Conservation (phyloP, 495 filamentous ascomycete genomes). For the Xylaria curta region DNA sequence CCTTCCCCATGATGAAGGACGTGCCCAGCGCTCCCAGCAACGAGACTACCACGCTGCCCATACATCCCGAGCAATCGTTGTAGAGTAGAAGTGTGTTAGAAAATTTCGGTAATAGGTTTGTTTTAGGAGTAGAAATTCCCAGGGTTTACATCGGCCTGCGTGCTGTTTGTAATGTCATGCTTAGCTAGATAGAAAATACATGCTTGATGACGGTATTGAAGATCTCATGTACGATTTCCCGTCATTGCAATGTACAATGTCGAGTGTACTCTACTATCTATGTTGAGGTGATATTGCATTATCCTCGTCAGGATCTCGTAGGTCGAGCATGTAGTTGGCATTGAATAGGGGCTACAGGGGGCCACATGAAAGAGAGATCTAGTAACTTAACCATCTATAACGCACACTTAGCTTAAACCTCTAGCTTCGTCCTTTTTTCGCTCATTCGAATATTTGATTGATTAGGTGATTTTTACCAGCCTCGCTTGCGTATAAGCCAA, state of each 20-base stretch:
- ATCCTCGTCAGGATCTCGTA: not conserved
- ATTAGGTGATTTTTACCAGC: no score
- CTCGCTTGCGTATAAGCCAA: no score
- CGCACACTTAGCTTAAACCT: no score
- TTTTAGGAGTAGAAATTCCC: not conserved
- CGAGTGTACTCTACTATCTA: not conserved
- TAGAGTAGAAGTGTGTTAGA: not conserved
- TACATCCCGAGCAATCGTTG: conserved; percentile 18
- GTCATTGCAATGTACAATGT: not conserved
- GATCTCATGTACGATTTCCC: not conserved
- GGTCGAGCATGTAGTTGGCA: not conserved
- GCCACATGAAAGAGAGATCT: no score
- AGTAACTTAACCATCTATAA: no score
- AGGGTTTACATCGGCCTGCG: conserved; percentile 4
- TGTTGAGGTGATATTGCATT: not conserved
- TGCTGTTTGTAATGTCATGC: not conserved
- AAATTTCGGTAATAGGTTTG: not conserved
- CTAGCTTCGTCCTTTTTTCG: no score
- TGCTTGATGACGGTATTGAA: not conserved
- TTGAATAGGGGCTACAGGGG: not conserved
- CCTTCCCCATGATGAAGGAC: conserved; percentile 74
- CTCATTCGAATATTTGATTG: no score
- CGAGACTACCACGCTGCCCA: conserved; percentile 26
- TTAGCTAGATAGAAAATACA: conserved; percentile 17
- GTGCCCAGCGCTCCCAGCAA: conserved; percentile 20